A percentile compares a stretch with the other conserved stretches of the same genome.
These are phyloP conservation scores for Phytophthora sojae DNA, from an alignment of 352 stramenopile genomes.

Conservation along the genomic window DNA sequence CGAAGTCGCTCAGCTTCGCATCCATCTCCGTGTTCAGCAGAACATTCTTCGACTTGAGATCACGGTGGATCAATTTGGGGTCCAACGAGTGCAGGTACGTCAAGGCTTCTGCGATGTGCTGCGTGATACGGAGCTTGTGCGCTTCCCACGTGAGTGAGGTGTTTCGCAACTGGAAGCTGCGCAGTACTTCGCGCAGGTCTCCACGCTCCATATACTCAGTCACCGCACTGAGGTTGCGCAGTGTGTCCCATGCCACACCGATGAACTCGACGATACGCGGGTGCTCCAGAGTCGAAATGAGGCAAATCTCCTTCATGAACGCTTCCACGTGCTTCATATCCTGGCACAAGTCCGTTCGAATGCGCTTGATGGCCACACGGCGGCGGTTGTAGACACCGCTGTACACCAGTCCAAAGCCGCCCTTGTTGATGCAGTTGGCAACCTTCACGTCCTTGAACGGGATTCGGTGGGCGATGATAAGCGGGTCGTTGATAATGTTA, in stretches of 20 bases:
- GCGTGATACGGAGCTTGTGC: slow-evolving; percentile 60
- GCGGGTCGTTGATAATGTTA: slow-evolving; percentile 64
- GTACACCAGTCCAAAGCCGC: slow-evolving; percentile 71
- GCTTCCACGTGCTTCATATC: slow-evolving; percentile 66
- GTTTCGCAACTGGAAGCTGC: slow-evolving; percentile 54
- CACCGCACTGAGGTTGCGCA: slow-evolving; percentile 63
- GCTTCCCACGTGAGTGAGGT: slow-evolving; percentile 53
- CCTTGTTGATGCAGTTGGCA: slow-evolving; percentile 67
- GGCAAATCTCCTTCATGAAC: slow-evolving; percentile 75
- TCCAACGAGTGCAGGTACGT: slow-evolving; percentile 74
- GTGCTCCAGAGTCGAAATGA: slow-evolving; percentile 67
- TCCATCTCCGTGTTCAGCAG: slow-evolving; percentile 70
- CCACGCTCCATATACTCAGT: slow-evolving; percentile 82
- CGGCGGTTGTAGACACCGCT: slow-evolving; percentile 66
- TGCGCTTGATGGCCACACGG: slow-evolving; percentile 73
- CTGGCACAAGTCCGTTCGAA: slow-evolving; percentile 54
- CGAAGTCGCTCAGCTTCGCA: slow-evolving; percentile 84
- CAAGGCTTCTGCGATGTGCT: slow-evolving; percentile 69
- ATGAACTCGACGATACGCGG: slow-evolving; percentile 75
- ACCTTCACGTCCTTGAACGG: slow-evolving; percentile 70
- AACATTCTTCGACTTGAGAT: slow-evolving; percentile 82
- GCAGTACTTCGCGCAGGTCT: slow-evolving; percentile 69
- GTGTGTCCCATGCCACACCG: slow-evolving; percentile 68
- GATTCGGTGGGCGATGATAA: slow-evolving; percentile 71
- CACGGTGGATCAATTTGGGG: slow-evolving; percentile 76